Conservation (phyloP, 2,329 filamentous ascomycete genomes). For the Teratosphaeria viscida region DNA sequence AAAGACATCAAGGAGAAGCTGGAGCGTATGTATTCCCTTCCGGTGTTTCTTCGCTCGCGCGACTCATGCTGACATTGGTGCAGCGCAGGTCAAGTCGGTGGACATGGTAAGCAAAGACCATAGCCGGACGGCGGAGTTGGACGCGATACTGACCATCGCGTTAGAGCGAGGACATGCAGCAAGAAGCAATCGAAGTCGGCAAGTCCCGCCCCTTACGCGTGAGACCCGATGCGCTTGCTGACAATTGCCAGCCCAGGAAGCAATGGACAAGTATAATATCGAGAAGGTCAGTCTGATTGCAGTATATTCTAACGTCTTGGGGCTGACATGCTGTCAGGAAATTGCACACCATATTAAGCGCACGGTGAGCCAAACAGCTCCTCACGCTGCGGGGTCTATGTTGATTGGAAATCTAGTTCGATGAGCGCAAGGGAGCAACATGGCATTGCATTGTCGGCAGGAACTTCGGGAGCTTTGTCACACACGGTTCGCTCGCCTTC, state of each 20-base stretch:
- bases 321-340: constrained; percentile 48
- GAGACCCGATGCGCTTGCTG: constrained; percentile 3
- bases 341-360: constrained; percentile 95
- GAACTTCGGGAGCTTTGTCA: constrained; percentile 98
- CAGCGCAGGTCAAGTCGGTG: constrained; percentile 94
- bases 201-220: constrained; percentile 30
- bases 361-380: constrained; percentile 47
- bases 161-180: constrained; percentile 94
- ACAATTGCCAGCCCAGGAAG: constrained; percentile 49
- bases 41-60: not conserved
- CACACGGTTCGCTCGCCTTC: constrained; percentile 59
- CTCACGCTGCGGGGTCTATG: not conserved
- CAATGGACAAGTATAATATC: constrained; percentile 61
- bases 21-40: constrained; percentile 48
- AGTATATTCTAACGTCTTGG: not conserved
- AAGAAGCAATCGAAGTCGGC: constrained; percentile 93
- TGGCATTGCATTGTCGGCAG: constrained; percentile 99
- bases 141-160: not conserved
- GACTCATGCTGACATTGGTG: constrained; percentile 10
- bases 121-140: not conserved
- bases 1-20: constrained; percentile 51
- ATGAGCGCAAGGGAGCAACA: constrained; percentile 91
- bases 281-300: constrained; percentile 48
- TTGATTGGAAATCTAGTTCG: constrained; percentile 53
- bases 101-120: constrained; percentile 66